Evolutionary conservation across 2,329 filamentous ascomycete genomes (phyloP).

Genomic region (Epichloe gansuensis): DNA sequence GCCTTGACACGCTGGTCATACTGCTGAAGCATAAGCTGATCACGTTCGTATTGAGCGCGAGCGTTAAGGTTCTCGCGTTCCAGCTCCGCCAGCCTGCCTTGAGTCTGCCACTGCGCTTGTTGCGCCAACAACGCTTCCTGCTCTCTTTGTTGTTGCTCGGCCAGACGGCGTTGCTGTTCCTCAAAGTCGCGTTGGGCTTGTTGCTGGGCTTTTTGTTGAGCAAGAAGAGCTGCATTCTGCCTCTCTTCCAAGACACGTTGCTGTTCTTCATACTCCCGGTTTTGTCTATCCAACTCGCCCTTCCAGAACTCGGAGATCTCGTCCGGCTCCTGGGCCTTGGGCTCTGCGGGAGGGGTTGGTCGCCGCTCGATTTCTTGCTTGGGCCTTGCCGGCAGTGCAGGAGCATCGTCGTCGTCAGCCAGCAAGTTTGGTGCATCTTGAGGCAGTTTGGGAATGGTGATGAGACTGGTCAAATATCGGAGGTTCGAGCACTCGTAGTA

Average conservation of each 20-base stretch:
- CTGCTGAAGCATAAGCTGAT: slow-evolving; percentile 92
- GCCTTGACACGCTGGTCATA: slow-evolving; percentile 93
- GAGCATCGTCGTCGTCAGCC: slow-evolving; percentile 70
- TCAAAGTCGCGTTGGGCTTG: slow-evolving; percentile 93
- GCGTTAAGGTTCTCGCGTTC: slow-evolving; percentile 93
- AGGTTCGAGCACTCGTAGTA: slow-evolving; percentile 99
- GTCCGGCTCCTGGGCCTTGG: slow-evolving; percentile 68
- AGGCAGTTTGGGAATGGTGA: slow-evolving; percentile 89
- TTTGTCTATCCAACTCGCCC: slow-evolving; percentile 77
- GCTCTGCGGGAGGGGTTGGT: slow-evolving; percentile 55
- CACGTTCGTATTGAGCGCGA: slow-evolving; percentile 88
- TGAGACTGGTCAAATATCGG: slow-evolving; percentile 88
- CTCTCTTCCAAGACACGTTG: slow-evolving; percentile 79
- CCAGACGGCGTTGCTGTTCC: slow-evolving; percentile 76
- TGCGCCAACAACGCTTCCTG: slow-evolving; percentile 82
- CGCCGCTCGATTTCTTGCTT: slow-evolving; percentile 59
- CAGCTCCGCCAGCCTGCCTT: slow-evolving; percentile 87
- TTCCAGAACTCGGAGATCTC: slow-evolving; percentile 99
- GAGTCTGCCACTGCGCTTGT: slow-evolving; percentile 85
- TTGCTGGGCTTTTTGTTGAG: slow-evolving; percentile 70
- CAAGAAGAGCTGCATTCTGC: slow-evolving; percentile 66
- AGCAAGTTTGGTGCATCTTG: slow-evolving; percentile 87
- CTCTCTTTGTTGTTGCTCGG: slow-evolving; percentile 80
- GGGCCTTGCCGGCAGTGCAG: slow-evolving; percentile 68
- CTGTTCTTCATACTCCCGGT: slow-evolving; percentile 90